A percentile compares a stretch with the other conserved stretches of the same genome.
phyloP scores from a whole-genome alignment of 2,329 filamentous ascomycete genomes.

The Allantophomopsis cytisporea region DNA sequence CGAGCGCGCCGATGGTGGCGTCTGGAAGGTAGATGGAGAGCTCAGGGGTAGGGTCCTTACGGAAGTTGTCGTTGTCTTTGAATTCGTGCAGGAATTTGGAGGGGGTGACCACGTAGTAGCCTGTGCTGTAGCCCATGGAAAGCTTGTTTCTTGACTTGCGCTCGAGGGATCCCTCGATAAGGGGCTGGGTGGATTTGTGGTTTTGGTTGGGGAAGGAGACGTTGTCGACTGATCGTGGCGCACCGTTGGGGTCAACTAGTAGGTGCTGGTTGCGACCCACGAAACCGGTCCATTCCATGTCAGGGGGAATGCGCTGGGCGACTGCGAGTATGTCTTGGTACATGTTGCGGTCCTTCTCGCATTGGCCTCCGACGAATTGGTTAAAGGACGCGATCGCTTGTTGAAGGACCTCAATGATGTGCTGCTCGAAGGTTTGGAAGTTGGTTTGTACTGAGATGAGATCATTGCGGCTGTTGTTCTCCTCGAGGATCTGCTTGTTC shows the following conservation, averaged over 20 bases:
- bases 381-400: constrained; percentile 73
- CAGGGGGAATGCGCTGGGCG: constrained; percentile 62
- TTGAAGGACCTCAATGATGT: constrained; percentile 74
- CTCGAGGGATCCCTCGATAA: constrained; percentile 82
- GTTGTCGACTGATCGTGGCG: constrained; percentile 58
- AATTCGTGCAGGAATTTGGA: constrained; percentile 90
- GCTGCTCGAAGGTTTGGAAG: constrained; percentile 76
- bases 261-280: constrained; percentile 53
- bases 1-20: constrained; percentile 58
- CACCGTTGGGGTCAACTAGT: constrained; percentile 65
- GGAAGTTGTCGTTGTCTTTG: constrained; percentile 70
- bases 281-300: constrained; percentile 92
- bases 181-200: constrained; percentile 63
- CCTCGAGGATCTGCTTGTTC: constrained; percentile 81
- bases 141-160: constrained; percentile 83
- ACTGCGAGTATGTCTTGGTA: constrained; percentile 73
- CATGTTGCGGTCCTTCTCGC: constrained; percentile 67
- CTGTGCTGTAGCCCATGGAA: constrained; percentile 56
- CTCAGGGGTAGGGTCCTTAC: constrained; percentile 67
- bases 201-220: constrained; percentile 83
- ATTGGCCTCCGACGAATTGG: constrained; percentile 65
- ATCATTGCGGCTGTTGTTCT: constrained; percentile 93
- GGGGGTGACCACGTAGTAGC: constrained; percentile 84
- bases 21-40: constrained; percentile 87
- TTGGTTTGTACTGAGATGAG: constrained; percentile 83